Evolutionary conservation across 139 green algal species (phyloP).

Genomic region (Limnomonas spitsbergensis): DNA sequence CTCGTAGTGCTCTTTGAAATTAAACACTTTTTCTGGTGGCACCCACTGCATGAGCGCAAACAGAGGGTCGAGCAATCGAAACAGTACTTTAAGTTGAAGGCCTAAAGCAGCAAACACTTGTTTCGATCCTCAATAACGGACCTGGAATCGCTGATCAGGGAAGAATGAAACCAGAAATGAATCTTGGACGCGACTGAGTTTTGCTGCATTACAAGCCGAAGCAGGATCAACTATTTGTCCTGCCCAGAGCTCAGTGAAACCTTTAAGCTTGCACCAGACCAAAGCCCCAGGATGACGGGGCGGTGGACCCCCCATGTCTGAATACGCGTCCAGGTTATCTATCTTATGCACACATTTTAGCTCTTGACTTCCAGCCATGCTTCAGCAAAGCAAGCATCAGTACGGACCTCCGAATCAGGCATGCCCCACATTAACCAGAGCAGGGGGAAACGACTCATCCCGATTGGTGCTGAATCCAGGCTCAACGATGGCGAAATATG

Average conservation of each 20-base stretch:
- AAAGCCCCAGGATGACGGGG: slow-evolving; percentile 9
- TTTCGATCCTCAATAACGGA: too few relatives aligned
- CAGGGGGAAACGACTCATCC: too few relatives aligned
- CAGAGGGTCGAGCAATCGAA: too few relatives aligned
- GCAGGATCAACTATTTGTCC: slow-evolving; percentile 10
- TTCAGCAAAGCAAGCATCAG: neutral
- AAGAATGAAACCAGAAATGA: slow-evolving; percentile 11
- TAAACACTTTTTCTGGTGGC: slow-evolving; percentile 10
- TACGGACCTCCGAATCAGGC: too few relatives aligned
- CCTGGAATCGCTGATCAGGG: neutral
- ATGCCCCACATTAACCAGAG: too few relatives aligned
- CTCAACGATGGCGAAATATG: slow-evolving; percentile 48
- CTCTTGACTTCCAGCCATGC: neutral
- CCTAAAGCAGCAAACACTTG: neutral
- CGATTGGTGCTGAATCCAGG: too few relatives aligned
- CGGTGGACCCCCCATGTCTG: neutral
- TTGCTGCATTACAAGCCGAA: neutral
- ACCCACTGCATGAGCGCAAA: neutral
- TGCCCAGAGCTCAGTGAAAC: slow-evolving; percentile 9
- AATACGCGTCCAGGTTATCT: neutral
- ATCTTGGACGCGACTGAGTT: neutral
- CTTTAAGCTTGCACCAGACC: slow-evolving; percentile 17
- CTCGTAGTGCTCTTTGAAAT: slow-evolving; percentile 14
- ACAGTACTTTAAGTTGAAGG: neutral
- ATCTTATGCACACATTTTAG: neutral